phyloP scores from a whole-genome alignment of 768 basidiomycete genomes.

The Suillus americanus region DNA sequence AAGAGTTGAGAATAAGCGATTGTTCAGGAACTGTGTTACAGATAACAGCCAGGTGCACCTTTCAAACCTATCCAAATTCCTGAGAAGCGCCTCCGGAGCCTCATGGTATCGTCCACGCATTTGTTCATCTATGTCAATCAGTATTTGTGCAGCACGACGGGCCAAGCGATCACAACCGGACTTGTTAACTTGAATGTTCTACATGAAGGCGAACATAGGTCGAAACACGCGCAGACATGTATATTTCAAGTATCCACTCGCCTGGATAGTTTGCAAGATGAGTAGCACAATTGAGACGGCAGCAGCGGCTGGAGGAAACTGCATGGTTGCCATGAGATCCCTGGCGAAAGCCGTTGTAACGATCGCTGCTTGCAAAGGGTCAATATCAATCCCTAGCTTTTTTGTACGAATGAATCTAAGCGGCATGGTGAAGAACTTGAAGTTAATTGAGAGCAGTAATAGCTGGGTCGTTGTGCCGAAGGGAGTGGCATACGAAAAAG shows the following conservation, averaged over 20 bases:
- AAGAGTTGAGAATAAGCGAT: not conserved
- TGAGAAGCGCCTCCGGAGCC: slow-evolving; percentile 39
- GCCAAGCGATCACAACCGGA: slow-evolving; percentile 39
- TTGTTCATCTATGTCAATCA: slow-evolving; percentile 43
- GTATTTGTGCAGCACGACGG: slow-evolving; percentile 39
- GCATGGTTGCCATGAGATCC: slow-evolving; percentile 33
- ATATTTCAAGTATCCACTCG: slow-evolving; percentile 15
- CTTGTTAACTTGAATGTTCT: slow-evolving; percentile 38
- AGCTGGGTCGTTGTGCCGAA: not conserved
- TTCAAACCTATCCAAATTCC: slow-evolving; percentile 42
- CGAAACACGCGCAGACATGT: not conserved
- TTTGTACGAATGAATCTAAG: slow-evolving; percentile 28
- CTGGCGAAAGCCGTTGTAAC: slow-evolving; percentile 29
- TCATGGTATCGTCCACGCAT: slow-evolving; percentile 46
- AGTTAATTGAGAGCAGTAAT: not conserved
- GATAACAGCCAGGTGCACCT: slow-evolving; percentile 25
- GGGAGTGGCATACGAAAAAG: not conserved
- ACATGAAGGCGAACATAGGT: slow-evolving; percentile 9
- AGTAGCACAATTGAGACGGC: slow-evolving; percentile 40
- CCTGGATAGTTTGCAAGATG: slow-evolving; percentile 48
- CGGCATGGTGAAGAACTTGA: slow-evolving; percentile 30
- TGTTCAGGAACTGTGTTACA: not conserved
- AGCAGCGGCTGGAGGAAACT: slow-evolving; percentile 45
- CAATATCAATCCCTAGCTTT: slow-evolving; percentile 23
- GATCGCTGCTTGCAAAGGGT: slow-evolving; percentile 31